Percentiles rank a stretch among this genome's conserved stretches.
Conservation (phyloP, 2,329 filamentous ascomycete species). For the Pseudonectria buxi region DNA sequence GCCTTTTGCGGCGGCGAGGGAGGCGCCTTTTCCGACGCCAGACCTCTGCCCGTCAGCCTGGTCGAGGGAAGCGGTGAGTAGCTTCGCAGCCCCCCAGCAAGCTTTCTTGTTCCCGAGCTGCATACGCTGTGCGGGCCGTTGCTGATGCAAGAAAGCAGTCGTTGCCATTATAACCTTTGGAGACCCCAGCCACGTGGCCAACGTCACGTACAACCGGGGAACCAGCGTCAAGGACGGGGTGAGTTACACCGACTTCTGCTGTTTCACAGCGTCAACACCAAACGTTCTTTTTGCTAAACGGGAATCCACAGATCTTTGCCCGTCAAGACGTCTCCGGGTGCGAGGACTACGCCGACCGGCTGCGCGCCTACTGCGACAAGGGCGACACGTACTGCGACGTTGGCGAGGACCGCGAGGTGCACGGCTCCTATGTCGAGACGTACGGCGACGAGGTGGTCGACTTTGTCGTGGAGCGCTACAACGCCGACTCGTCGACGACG, state of each 20-base stretch:
- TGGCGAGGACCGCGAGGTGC: slow-evolving; percentile 24
- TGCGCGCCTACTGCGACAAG: slow-evolving; percentile 35
- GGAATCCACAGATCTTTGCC: slow-evolving; percentile 26
- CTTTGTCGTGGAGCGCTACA: slow-evolving; percentile 28
- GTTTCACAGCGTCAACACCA: too few relatives aligned
- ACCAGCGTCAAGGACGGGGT: slow-evolving; percentile 32
- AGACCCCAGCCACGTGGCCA: slow-evolving; percentile 33
- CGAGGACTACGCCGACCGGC: slow-evolving; percentile 27
- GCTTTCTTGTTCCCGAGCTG: too few relatives aligned
- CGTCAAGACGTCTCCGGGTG: slow-evolving; percentile 30
- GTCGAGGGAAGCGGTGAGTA: slow-evolving; percentile 30
- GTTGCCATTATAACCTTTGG: slow-evolving; percentile 35
- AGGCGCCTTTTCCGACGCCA: slow-evolving; percentile 19
- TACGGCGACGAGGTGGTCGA: slow-evolving; percentile 30
- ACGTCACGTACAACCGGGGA: slow-evolving; percentile 30
- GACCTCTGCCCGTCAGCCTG: slow-evolving; percentile 18
- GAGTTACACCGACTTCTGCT: slow-evolving; percentile 11
- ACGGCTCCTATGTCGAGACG: slow-evolving; percentile 29
- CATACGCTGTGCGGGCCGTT: neutral
- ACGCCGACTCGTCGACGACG: slow-evolving; percentile 3
- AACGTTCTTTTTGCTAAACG: too few relatives aligned
- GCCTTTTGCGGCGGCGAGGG: slow-evolving; percentile 31
- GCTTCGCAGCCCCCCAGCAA: neutral
- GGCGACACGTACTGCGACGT: slow-evolving; percentile 35
- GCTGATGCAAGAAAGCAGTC: slow-evolving; percentile 26